These are phyloP conservation scores for Aspergillus puulaauensis DNA, from an alignment of 2,329 filamentous ascomycete species.

Conservation along the genomic window DNA sequence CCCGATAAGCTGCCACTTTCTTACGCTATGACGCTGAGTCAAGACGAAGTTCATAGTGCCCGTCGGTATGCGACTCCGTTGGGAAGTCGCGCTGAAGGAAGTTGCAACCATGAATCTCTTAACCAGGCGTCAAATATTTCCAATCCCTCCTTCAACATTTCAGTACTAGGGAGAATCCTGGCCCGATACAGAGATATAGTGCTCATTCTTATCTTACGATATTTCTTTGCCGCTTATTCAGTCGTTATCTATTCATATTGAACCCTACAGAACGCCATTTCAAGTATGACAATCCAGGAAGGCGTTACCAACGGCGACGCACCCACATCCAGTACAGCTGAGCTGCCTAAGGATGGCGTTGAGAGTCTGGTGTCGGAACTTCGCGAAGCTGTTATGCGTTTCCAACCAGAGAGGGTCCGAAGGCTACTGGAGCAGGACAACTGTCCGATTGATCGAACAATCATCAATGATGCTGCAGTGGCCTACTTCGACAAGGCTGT, in stretches of 20 bases:
- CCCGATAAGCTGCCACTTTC: background rate
- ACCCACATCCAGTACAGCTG: background rate
- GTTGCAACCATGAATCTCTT: background rate
- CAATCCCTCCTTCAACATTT: background rate
- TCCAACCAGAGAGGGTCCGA: background rate
- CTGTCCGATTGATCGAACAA: background rate
- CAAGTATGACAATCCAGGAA: background rate
- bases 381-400: background rate
- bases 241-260: background rate
- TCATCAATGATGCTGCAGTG: background rate
- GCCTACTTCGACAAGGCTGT: background rate
- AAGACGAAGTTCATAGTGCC: background rate
- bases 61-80: background rate
- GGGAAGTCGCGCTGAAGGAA: background rate
- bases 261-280: background rate
- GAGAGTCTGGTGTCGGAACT: background rate
- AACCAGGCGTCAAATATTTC: background rate
- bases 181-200: background rate
- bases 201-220: background rate
- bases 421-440: background rate
- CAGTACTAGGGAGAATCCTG: background rate
- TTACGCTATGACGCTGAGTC: background rate
- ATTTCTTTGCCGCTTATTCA: background rate
- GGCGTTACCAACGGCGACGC: background rate
- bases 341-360: too few relatives aligned